Evolutionary conservation across 2,329 filamentous ascomycete species (phyloP).

Genomic region (Cladosporium sp.): DNA sequence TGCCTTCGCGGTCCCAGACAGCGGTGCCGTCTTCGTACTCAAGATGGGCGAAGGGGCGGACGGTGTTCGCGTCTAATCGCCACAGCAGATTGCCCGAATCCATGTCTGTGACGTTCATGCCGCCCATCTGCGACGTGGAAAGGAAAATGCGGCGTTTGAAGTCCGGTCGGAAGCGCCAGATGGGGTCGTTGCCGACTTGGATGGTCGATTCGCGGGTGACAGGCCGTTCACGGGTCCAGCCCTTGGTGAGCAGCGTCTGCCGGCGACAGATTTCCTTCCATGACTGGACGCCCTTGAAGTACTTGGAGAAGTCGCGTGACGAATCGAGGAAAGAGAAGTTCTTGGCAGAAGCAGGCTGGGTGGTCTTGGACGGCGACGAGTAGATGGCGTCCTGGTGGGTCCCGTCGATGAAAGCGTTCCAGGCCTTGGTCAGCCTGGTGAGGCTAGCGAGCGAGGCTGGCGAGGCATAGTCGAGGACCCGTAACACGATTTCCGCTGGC

Average conservation of each 20-base stretch:
- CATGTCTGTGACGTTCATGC: constrained; percentile 42
- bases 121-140: constrained; percentile 41
- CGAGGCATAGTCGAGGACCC: constrained; percentile 35
- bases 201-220: constrained; percentile 35
- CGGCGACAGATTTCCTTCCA: constrained; percentile 43
- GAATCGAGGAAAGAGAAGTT: constrained; percentile 29
- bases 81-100: constrained; percentile 38
- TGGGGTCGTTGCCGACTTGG: constrained; percentile 35
- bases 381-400: constrained; percentile 40
- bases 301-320: constrained; percentile 26
- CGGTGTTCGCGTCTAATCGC: constrained; percentile 23
- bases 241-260: constrained; percentile 34
- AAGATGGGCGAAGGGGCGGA: constrained; percentile 41
- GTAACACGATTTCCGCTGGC: constrained; percentile 37
- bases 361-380: constrained; percentile 28
- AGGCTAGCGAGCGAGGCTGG: constrained; percentile 32
- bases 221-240: constrained; percentile 33
- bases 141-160: constrained; percentile 42
- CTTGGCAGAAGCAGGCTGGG: constrained; percentile 22
- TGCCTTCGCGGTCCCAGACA: constrained; percentile 40
- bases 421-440: constrained; percentile 31
- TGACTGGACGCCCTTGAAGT: constrained; percentile 31
- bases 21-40: constrained; percentile 44
- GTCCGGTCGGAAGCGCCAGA: constrained; percentile 43
- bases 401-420: constrained; percentile 39